Evolutionary conservation across 2,329 filamentous ascomycete species (phyloP), one percentile per base, ranked within the genome.

Genomic region (Hypoxylon sp.): DNA sequence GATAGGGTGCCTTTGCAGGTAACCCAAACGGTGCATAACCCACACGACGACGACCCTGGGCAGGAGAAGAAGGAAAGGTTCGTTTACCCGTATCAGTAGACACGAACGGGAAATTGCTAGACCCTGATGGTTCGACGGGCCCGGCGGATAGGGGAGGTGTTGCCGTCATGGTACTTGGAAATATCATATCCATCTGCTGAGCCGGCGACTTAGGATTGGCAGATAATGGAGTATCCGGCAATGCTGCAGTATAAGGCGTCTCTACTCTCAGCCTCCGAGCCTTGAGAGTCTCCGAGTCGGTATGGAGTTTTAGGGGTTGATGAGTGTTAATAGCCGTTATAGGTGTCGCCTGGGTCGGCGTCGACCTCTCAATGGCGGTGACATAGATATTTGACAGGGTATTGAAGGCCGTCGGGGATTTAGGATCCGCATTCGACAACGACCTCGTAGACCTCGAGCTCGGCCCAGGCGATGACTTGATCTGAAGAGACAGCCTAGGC

Each of bases 341-440:
- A 6, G 84, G 81, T 37, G 82, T 80, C 32, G 80, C 73, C 43
- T 80, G 79, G 34, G 78, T 70, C 2, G 85, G 82, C 1, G 85
- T 83, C 26, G 84, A 82, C 64, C 85, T 83, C 74, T 87, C 86
- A 55, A 89, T 87, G 63, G 87, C 85, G 2, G 84, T 85, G 24
- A 85, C 83, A 71, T 89, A 89, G 63, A 87, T 84, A 75, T 89
- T 89, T 56, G 87, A 88, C 39, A 89, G 81, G 1, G 87, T 89
- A 76, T 89, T 89, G 78, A 89, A 88, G 20, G 86, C 80, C 1
- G 87, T 89, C 3, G 86, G 85, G 30, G 87, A 88, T 60, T 80
- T 84, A 28, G 85, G 83, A 68, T 89, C 83, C 39, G 85, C 76
- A 53, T 80, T 79, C 44, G 84, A 72, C 4, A 69, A 65, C 50